These are phyloP conservation scores for Clonostachys rosea DNA, from an alignment of 2,329 filamentous ascomycete genomes.

Conservation along the genomic window DNA sequence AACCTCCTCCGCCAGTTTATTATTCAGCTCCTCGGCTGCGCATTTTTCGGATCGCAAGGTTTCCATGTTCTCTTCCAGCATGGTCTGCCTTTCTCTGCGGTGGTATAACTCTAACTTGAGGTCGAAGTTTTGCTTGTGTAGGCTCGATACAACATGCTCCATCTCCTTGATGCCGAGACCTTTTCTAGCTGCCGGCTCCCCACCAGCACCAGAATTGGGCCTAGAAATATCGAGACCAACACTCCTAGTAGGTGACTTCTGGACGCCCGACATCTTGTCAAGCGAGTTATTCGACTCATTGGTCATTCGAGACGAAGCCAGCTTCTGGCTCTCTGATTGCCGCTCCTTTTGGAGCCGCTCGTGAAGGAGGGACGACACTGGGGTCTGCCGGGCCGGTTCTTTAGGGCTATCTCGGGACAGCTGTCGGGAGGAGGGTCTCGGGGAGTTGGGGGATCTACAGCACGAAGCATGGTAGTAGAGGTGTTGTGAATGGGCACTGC, in stretches of 20 bases:
- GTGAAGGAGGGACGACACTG: constrained; percentile 47
- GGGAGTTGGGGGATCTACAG: constrained; percentile 21
- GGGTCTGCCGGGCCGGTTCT: constrained; percentile 31
- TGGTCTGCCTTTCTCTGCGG: constrained; percentile 57
- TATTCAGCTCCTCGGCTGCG: constrained; percentile 53
- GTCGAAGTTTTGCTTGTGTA: constrained; percentile 75
- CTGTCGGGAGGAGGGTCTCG: constrained; percentile 29
- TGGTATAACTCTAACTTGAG: constrained; percentile 71
- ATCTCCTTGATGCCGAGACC: constrained; percentile 63
- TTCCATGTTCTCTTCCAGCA: constrained; percentile 54
- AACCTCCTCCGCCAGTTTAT: constrained; percentile 53
- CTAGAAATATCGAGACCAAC: constrained; percentile 26
- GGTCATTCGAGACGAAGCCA: constrained; percentile 22
- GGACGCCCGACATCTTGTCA: constrained; percentile 27
- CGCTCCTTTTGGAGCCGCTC: constrained; percentile 50
- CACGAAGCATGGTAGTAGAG: constrained; percentile 32
- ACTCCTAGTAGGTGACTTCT: constrained; percentile 30
- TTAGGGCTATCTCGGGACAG: constrained; percentile 34
- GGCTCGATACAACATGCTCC: constrained; percentile 61
- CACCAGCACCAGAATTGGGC: constrained; percentile 34
- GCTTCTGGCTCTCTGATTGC: constrained; percentile 39
- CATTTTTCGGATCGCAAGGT: constrained; percentile 46
- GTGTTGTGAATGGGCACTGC: constrained; percentile 25
- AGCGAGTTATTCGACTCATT: constrained; percentile 29
- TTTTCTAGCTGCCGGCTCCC: constrained; percentile 39